Evolutionary conservation across 257 asterid species (phyloP).

Genomic region (Mentha longifolia): DNA sequence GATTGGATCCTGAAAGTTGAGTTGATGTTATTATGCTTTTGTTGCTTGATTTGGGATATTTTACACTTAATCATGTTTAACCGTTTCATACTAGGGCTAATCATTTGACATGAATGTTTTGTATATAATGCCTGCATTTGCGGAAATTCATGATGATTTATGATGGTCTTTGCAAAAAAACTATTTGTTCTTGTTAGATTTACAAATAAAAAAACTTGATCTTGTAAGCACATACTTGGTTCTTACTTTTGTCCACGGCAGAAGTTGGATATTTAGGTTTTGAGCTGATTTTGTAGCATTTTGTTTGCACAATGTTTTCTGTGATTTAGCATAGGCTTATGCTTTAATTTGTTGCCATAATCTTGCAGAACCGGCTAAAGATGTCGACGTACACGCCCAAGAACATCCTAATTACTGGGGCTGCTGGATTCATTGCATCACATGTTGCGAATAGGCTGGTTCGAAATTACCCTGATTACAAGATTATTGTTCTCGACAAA

Average conservation of each 20-base stretch:
- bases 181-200: background rate
- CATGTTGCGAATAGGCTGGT: slow-evolving; percentile 76
- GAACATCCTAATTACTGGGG: slow-evolving; percentile 76
- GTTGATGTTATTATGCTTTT: slow-evolving; percentile 7
- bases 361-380: slow-evolving; percentile 35
- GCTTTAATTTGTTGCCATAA: background rate
- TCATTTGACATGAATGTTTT: background rate
- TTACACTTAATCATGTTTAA: background rate
- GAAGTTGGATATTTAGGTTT: background rate
- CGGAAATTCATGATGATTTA: background rate
- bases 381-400: slow-evolving; percentile 56
- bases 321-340: slow-evolving; percentile 1
- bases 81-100: slow-evolving; percentile 7
- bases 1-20: slow-evolving; percentile 24
- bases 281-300: slow-evolving; percentile 4
- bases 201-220: background rate
- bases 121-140: background rate
- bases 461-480: slow-evolving; percentile 64
- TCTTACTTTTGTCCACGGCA: background rate
- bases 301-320: background rate
- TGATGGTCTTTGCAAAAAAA: background rate
- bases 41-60: background rate
- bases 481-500: slow-evolving; percentile 70
- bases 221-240: background rate
- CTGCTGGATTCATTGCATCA: slow-evolving; percentile 76